Evolutionary conservation across 768 basidiomycete genomes (phyloP).

Genomic region (Lactarius indigo): DNA sequence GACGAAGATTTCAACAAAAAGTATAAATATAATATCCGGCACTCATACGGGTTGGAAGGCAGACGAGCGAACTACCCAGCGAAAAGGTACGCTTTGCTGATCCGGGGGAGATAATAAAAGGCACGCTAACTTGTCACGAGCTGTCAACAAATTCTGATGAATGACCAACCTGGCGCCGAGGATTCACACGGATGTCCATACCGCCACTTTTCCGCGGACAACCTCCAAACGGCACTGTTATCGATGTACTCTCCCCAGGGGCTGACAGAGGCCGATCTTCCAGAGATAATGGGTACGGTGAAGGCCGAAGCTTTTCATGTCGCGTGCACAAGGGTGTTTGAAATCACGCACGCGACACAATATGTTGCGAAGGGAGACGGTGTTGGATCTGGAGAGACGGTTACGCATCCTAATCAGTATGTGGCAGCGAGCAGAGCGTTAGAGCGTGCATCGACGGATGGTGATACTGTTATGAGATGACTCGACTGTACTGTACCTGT

Average conservation of each 20-base stretch:
- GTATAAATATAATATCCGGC: slow-evolving; percentile 95
- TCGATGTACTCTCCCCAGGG: slow-evolving; percentile 63
- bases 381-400: slow-evolving; percentile 76
- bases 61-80: slow-evolving; percentile 93
- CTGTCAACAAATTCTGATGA: slow-evolving; percentile 82
- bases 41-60: slow-evolving; percentile 92
- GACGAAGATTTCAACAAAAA: slow-evolving; percentile 99
- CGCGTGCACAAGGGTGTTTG: slow-evolving; percentile 95
- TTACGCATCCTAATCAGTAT: slow-evolving; percentile 94
- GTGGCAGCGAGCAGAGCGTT: slow-evolving; percentile 71
- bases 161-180: slow-evolving; percentile 59
- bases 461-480: slow-evolving; percentile 35
- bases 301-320: slow-evolving; percentile 86
- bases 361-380: slow-evolving; percentile 90
- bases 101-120: not conserved
- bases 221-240: slow-evolving; percentile 73
- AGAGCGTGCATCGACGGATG: slow-evolving; percentile 39
- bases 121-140: slow-evolving; percentile 39
- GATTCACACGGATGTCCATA: slow-evolving; percentile 91
- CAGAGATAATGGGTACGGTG: slow-evolving; percentile 78
- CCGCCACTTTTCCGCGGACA: slow-evolving; percentile 81
- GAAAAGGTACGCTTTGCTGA: slow-evolving; percentile 56
- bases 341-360: slow-evolving; percentile 73
- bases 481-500: not conserved
- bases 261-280: slow-evolving; percentile 63